Conservation (phyloP, 768 basidiomycete species). For the Trametes elegans region DNA sequence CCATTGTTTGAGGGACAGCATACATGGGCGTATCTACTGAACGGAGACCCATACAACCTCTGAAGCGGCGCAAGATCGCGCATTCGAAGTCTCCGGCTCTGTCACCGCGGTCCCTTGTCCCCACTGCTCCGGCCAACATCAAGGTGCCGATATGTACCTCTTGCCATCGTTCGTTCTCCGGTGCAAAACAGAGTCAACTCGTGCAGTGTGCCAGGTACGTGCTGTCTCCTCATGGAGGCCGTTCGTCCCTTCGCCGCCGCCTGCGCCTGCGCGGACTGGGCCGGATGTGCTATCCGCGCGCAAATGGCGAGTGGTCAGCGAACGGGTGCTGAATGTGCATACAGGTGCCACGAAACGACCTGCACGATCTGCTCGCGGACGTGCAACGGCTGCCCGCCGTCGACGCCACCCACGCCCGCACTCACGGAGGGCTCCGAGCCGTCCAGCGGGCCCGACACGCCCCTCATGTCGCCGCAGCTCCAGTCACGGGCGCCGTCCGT, state of each 20-base stretch:
- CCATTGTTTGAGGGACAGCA: neutral
- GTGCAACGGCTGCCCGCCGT: conserved; percentile 35
- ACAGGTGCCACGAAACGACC: conserved; percentile 34
- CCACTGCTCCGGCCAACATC: neutral
- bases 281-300: neutral
- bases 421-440: conserved; percentile 36
- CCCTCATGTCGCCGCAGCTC: conserved; percentile 26
- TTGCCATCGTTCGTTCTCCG: conserved; percentile 16
- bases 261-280: neutral
- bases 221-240: neutral
- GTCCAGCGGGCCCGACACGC: conserved; percentile 24
- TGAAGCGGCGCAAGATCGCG: conserved; percentile 7
- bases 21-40: neutral
- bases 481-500: too few relatives aligned
- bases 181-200: conserved; percentile 7
- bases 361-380: conserved; percentile 39
- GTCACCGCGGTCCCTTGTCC: neutral
- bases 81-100: neutral
- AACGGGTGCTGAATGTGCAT: neutral
- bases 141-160: conserved; percentile 9
- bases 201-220: conserved; percentile 19
- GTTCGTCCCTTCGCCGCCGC: neutral
- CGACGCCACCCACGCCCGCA: conserved; percentile 37
- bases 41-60: neutral
- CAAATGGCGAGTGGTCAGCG: neutral